Evolutionary conservation across 1,139 yeast genomes (phyloP), one percentile per base, ranked within the genome.

Genomic region (Taphrina populina): DNA sequence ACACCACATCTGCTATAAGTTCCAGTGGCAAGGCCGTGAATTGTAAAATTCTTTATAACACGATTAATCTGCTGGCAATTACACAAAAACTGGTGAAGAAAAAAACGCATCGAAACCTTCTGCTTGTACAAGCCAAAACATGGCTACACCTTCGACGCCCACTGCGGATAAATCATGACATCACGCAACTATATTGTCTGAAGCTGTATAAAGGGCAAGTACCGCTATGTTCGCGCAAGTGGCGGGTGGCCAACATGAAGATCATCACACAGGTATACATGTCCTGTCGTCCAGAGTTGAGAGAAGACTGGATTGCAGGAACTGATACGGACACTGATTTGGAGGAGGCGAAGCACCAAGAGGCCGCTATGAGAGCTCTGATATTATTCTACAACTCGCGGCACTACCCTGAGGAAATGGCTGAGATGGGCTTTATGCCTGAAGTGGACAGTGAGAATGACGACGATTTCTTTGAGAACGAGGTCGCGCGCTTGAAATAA

Each of bases 171-270:
- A 81, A 82, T 62, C 88, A 85, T 64, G 67, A 73, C 13, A 75
- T 77, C n/a, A 69, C 88, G 26, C 82, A 85, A 69, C 73, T 72
- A 41, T 88, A 95, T 1, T 81, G 86, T 2, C 72, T 90, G 62
- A 83, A 82, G 64, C 77, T 83, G 1, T 73, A 90, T 60, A 88
- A 87, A 67, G 83, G 87, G 61, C 76, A 88, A 52, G 82, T 90
- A 0, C 96, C 97, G 0, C 88, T 84, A 68, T 90, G 87, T 63
- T 96, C 96, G 17, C 80, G 95, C 59, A 88, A 90, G 68, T 92
- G 99, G 99, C 83, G 88, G 64, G 80, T 88, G 11, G 79, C 82
- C 62, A 94, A 92, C 67, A 92, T 94, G 97, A 96, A 88, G 63
- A 73, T 92, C 57, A 87, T 94, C 5, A 88, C 96, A 0, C 82